These are phyloP conservation scores for Calonectria leucothoes DNA, from an alignment of 2,329 filamentous ascomycete genomes.

Conservation along the genomic window DNA sequence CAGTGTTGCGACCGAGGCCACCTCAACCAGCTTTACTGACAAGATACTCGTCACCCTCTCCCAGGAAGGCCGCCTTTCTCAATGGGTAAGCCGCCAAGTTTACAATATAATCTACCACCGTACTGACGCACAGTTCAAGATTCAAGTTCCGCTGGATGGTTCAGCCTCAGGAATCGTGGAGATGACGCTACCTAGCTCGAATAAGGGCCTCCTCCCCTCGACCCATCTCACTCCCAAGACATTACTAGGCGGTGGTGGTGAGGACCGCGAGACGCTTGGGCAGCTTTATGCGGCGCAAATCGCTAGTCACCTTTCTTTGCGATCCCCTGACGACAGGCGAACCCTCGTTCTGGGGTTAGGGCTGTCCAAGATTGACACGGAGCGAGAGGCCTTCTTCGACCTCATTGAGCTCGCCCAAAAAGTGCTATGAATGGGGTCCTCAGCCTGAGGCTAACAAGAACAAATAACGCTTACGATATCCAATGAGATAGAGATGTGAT, in stretches of 20 bases:
- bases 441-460: not conserved
- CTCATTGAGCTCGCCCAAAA: constrained; percentile 72
- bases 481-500: not conserved
- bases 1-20: constrained; percentile 77
- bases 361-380: constrained; percentile 60
- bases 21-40: constrained; percentile 82
- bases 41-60: constrained; percentile 91
- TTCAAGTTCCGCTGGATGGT: constrained; percentile 82
- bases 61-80: constrained; percentile 85
- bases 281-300: constrained; percentile 93
- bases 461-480: not conserved
- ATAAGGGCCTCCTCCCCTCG: constrained; percentile 73
- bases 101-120: no score
- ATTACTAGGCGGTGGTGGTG: constrained; percentile 83
- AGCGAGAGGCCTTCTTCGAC: constrained; percentile 72
- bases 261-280: constrained; percentile 83
- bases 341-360: constrained; percentile 73
- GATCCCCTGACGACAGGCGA: constrained; percentile 72
- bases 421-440: constrained; percentile 54
- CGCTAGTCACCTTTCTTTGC: constrained; percentile 80
- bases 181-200: constrained; percentile 63
- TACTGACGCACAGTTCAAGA: constrained; percentile 55
- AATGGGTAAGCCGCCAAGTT: constrained; percentile 76
- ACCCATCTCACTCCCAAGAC: constrained; percentile 88
- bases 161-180: constrained; percentile 73